Base-by-base conservation (phyloP, 805 yeast genomes). In the Ogataea corticis region DNA sequence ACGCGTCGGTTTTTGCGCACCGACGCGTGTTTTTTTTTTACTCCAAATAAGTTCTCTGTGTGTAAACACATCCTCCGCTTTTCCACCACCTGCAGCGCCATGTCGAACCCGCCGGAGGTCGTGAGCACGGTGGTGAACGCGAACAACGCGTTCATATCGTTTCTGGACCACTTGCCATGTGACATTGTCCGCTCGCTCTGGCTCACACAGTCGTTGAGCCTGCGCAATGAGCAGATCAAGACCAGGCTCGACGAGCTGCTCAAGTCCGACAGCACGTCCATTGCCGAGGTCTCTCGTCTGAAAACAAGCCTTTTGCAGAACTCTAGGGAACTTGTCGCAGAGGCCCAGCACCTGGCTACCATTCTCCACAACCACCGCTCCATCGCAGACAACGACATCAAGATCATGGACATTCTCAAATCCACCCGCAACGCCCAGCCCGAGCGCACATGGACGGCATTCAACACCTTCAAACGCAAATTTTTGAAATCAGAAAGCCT, bases 141-240 rank as follows among this genome's bases (percentile, higher is more conserved):
- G 1, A 59, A 59, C 32, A 65, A 65, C 46, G 67, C 67, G 15
- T 65, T 67, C 43, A 64, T 67, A 11, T 66, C 69, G 7, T 63
- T 66, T 10, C 51, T 68, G 42, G 72, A 68, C 45, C 72, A 68
- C 45, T 42, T 68, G 13, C 72, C 72, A 1, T 68, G 72, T 47
- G 72, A 68, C 42, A 49, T 68, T 7, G 67, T 65, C 16, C 48
- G 70, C 33, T 64, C 67, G 3, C 44, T 68, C 37, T 68, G 72
- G 72, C 30, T 68, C 9, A 58, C 65, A 4, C 72, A 68, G 45
- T 58, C 61, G 14, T 49, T 68, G 33, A 54, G 60, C 23, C 38
- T 68, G 23, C 50, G 55, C 33, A 57, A 51, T 19, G 59, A 56
- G 5, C 46, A 49, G 12, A 21, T 55, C 4, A 50, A 54, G 41